A percentile compares a stretch with the other conserved stretches of the same genome.
These are phyloP conservation scores for Phytophthora kernoviae DNA, from an alignment of 352 stramenopile genomes.

Conservation along the genomic window DNA sequence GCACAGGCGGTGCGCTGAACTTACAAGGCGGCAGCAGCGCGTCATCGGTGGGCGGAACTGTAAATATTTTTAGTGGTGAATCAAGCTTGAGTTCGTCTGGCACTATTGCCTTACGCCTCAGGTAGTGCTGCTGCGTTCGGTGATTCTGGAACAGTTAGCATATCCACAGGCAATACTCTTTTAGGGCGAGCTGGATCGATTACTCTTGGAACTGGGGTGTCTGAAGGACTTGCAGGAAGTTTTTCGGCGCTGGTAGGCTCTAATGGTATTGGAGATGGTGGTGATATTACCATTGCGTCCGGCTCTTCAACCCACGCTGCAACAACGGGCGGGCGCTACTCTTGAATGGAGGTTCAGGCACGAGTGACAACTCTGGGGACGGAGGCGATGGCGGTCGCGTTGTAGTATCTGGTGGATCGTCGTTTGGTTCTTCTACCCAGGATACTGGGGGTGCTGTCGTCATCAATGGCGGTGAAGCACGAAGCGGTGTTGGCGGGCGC, in stretches of 20 bases:
- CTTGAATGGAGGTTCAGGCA: slow-evolving; percentile 53
- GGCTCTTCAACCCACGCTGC: slow-evolving; percentile 54
- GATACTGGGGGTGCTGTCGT: slow-evolving; percentile 58
- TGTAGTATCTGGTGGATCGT: slow-evolving; percentile 53
- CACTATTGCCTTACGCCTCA: slow-evolving; percentile 40
- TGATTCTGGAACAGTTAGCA: slow-evolving; percentile 39
- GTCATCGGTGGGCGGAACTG: slow-evolving; percentile 49
- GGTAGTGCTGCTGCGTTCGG: slow-evolving; percentile 43
- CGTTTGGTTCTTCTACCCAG: slow-evolving; percentile 52
- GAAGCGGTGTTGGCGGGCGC: slow-evolving; percentile 55
- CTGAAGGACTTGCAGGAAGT: slow-evolving; percentile 40
- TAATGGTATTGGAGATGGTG: slow-evolving; percentile 54
- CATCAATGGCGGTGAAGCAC: slow-evolving; percentile 53
- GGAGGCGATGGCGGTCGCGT: slow-evolving; percentile 70
- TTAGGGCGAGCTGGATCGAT: slow-evolving; percentile 47
- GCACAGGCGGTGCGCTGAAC: slow-evolving; percentile 36
- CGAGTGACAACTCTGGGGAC: slow-evolving; percentile 73
- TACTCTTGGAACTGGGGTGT: slow-evolving; percentile 48
- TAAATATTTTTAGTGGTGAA: slow-evolving; percentile 44
- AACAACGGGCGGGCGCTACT: slow-evolving; percentile 51
- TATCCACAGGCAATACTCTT: slow-evolving; percentile 46
- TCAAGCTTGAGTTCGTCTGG: slow-evolving; percentile 58
- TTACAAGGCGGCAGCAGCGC: slow-evolving; percentile 41
- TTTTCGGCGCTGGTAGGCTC: slow-evolving; percentile 46
- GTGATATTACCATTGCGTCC: slow-evolving; percentile 50